These are phyloP conservation scores for Colletotrichum shisoi DNA, from an alignment of 2,329 filamentous ascomycete genomes.

Conservation along the genomic window DNA sequence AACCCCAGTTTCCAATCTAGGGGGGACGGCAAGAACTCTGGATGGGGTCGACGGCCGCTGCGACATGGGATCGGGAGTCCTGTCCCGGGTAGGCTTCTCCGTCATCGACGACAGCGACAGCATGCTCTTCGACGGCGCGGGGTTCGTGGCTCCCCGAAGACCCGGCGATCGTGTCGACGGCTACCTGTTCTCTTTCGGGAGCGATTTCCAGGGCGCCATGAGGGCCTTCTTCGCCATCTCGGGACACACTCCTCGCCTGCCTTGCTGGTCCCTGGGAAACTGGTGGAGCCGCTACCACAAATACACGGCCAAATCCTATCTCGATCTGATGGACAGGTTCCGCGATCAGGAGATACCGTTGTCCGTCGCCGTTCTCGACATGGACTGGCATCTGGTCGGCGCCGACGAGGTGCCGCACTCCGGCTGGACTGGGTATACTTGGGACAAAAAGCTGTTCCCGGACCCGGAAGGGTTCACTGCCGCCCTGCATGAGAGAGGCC, in stretches of 20 bases:
- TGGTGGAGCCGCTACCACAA: conserved; percentile 65
- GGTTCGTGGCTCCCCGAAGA: conserved; percentile 59
- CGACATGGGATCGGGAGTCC: conserved; percentile 58
- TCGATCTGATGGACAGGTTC: too few species aligned
- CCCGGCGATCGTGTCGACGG: conserved; percentile 61
- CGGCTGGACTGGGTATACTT: conserved; percentile 70
- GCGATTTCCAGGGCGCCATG: too few species aligned
- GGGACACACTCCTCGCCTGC: conserved; percentile 63
- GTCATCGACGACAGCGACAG: conserved; percentile 62
- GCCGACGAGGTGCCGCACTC: conserved; percentile 55
- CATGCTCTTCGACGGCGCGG: conserved; percentile 64
- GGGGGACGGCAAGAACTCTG: too few species aligned
- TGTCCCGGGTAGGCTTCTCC: conserved; percentile 60
- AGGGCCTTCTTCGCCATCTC: conserved; percentile 53
- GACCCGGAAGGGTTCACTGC: conserved; percentile 36
- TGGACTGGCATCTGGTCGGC: conserved; percentile 70
- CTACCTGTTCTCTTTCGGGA: conserved; percentile 53
- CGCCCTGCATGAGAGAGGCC: too few species aligned
- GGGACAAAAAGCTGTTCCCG: conserved; percentile 66
- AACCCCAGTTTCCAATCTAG: too few species aligned
- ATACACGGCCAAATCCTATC: neutral
- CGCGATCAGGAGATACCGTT: neutral
- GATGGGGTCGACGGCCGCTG: too few species aligned
- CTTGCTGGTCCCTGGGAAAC: conserved; percentile 66
- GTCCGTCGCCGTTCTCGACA: conserved; percentile 54